phyloP scores from a whole-genome alignment of 495 filamentous ascomycete species.

The Hyaloscypha bicolor region DNA sequence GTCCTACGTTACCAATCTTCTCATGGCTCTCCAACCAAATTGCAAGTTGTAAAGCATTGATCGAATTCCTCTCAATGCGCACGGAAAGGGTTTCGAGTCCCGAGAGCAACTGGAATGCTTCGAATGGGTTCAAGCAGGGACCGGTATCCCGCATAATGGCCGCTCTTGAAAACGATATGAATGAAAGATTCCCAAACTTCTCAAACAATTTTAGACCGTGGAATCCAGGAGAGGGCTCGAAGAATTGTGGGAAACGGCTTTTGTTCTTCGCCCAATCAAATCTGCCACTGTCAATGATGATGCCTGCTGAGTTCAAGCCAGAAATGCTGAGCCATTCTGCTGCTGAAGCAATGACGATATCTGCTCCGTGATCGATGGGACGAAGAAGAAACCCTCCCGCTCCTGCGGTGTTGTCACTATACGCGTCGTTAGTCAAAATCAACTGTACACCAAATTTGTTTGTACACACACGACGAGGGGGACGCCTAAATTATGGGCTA shows the following conservation, averaged over 20 bases:
- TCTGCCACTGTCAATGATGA: constrained; percentile 88
- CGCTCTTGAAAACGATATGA: constrained; percentile 37
- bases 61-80: constrained; percentile 81
- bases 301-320: constrained; percentile 88
- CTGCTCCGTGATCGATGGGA: constrained; percentile 89
- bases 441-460: background rate
- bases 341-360: constrained; percentile 92
- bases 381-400: constrained; percentile 88
- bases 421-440: background rate
- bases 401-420: constrained; percentile 94
- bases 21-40: constrained; percentile 75
- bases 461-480: constrained; percentile 50
- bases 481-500: constrained; percentile 76
- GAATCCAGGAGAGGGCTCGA: constrained; percentile 88
- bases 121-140: constrained; percentile 83
- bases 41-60: constrained; percentile 79
- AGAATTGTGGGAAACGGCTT: constrained; percentile 88
- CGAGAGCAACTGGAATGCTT: constrained; percentile 84
- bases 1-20: background rate
- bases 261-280: constrained; percentile 94
- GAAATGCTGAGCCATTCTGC: constrained; percentile 99
- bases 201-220: constrained; percentile 97
- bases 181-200: constrained; percentile 66
- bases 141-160: constrained; percentile 89
- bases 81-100: constrained; percentile 89